Base-by-base conservation (phyloP, 139 green algal species). In the Tetraselmis chui region DNA sequence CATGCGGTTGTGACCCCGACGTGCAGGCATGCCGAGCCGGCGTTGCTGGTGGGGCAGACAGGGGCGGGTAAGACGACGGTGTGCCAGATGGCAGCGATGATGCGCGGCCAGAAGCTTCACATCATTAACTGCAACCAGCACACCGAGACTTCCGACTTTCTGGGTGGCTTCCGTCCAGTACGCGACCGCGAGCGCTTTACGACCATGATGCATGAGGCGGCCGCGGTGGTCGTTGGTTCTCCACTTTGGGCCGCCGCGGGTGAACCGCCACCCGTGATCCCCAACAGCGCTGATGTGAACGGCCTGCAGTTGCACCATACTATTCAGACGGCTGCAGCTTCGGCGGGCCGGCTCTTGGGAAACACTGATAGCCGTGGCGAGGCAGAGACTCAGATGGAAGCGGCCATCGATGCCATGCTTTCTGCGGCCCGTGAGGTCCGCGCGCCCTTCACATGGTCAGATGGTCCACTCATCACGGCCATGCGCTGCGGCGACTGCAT, bases 121-220 rank as follows among this genome's bases (percentile, higher is more conserved):
- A 97, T 98, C 59, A 83, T 99, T 84, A 99, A 99, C 89, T 99
- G 97, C 92, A 98, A 99, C 89, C 94, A 98, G 88, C 95, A 99
- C 92, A 99, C 97, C 1, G 97, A 99, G 88, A 94, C 95, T 1
- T 93, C 92, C 0, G 97, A 99, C 91, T 98, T 99, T 83, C 84
- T 99, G 76, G 97, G 97, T 28, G 94, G 96, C 2, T 99, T 96
- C 84, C 78, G 96, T 2, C 96, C 96, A 0, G 83, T 85, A 0
- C 81, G 88, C 45, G 82, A 82, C 74, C 59, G 80, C 2, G 32
- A 29, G 59, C 77, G 83, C 25, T 83, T 89, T 76, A 28, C 58
- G 25, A 2, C 59, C 0, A 0, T n/a, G 11, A 31, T 1, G 31
- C 78, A 76, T 11, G 45, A 67, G 45, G 45, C 45, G 11, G 45